phyloP scores from a whole-genome alignment of 768 basidiomycete species.

The Pleurotus tuber-regium region DNA sequence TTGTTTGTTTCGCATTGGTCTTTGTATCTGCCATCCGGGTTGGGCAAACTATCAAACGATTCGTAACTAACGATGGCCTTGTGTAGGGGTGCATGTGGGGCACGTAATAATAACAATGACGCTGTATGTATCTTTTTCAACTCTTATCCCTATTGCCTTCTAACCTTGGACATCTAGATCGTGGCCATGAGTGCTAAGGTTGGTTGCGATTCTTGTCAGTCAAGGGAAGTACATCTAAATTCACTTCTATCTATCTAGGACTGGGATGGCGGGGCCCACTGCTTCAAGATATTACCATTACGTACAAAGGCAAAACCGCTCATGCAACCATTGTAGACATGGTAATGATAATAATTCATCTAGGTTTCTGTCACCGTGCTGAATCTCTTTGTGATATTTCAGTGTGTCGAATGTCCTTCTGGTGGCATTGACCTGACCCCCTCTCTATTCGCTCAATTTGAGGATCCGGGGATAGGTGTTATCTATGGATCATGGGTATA shows the following conservation, averaged over 20 bases:
- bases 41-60: not conserved
- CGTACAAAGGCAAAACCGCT: slow-evolving; percentile 30
- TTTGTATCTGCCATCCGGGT: not conserved
- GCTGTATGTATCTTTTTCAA: slow-evolving; percentile 28
- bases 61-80: no score
- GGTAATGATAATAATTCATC: no score
- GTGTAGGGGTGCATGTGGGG: slow-evolving; percentile 42
- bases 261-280: slow-evolving; percentile 38
- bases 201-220: no score
- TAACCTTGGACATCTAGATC: slow-evolving; percentile 27
- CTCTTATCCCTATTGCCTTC: not conserved
- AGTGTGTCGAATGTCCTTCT: slow-evolving; percentile 38
- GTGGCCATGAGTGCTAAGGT: slow-evolving; percentile 42
- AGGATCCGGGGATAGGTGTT: slow-evolving; percentile 27
- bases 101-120: slow-evolving; percentile 22
- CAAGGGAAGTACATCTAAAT: no score
- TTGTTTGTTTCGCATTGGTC: not conserved
- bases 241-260: no score
- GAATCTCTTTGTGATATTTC: no score
- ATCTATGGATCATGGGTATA: slow-evolving; percentile 40
- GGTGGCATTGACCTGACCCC: slow-evolving; percentile 47
- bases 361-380: no score
- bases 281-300: slow-evolving; percentile 44
- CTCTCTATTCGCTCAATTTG: slow-evolving; percentile 43
- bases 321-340: slow-evolving; percentile 42